phyloP scores from a whole-genome alignment of 2,329 filamentous ascomycete genomes.

The Magnaporthiopsis rhizophila region DNA sequence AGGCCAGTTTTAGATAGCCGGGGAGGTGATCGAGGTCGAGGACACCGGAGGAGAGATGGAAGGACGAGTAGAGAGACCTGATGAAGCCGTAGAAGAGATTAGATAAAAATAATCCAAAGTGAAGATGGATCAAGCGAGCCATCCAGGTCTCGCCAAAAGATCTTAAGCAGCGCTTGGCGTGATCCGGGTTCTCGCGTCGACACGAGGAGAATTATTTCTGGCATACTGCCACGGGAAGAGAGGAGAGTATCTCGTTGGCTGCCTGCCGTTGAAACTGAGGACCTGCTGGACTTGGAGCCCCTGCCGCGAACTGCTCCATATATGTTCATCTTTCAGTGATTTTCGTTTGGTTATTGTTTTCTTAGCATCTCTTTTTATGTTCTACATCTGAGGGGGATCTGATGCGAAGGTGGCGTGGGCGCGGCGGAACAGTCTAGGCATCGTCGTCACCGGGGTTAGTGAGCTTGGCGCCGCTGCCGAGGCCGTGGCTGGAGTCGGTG shows the following conservation, averaged over 20 bases:
- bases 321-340: not conserved
- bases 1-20: not conserved
- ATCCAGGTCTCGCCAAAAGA: not conserved
- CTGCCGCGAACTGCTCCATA: not conserved
- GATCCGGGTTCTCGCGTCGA: not conserved
- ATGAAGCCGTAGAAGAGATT: not conserved
- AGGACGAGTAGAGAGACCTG: not conserved
- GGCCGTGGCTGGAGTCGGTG: not conserved
- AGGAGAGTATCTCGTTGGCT: not conserved
- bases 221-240: not conserved
- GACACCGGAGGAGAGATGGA: not conserved
- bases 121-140: not conserved
- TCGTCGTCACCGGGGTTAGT: not conserved
- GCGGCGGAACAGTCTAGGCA: not conserved
- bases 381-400: not conserved
- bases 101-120: not conserved
- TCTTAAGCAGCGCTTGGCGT: not conserved
- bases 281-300: too few species aligned
- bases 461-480: conserved; percentile 1
- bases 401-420: not conserved
- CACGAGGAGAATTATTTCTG: not conserved
- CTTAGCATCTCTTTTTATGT: not conserved
- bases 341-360: too few species aligned
- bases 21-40: not conserved
- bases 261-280: not conserved